These are phyloP conservation scores for Trametes maxima DNA, from an alignment of 768 basidiomycete species.

Conservation along the genomic window DNA sequence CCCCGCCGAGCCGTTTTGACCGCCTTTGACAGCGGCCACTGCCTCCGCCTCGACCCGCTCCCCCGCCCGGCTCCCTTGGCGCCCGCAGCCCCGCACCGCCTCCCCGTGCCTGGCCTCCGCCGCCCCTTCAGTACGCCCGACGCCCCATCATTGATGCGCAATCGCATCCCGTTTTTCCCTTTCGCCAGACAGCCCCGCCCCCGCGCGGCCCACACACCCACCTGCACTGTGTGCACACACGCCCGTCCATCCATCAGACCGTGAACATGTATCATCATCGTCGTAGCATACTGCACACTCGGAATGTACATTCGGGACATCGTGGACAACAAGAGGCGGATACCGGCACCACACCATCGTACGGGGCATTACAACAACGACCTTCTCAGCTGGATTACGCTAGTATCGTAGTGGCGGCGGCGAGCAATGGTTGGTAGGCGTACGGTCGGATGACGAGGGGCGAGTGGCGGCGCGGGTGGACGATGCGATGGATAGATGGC, in stretches of 20 bases:
- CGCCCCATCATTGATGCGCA: slow-evolving; percentile 23
- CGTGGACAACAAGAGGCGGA: slow-evolving; percentile 6
- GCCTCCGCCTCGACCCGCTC: background rate
- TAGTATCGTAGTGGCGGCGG: slow-evolving; percentile 18
- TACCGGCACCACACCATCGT: slow-evolving; percentile 15
- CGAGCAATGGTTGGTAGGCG: slow-evolving; percentile 17
- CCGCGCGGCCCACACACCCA: no score
- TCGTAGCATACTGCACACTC: slow-evolving; percentile 20
- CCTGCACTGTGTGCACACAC: background rate
- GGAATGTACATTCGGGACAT: slow-evolving; percentile 17
- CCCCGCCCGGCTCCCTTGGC: background rate
- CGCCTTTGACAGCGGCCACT: slow-evolving; percentile 13
- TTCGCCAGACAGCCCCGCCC: background rate
- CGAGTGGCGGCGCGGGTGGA: slow-evolving; percentile 20
- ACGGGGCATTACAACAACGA: slow-evolving; percentile 22
- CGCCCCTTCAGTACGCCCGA: slow-evolving; percentile 6
- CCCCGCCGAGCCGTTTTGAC: slow-evolving; percentile 16
- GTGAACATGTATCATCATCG: slow-evolving; percentile 19
- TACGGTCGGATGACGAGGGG: slow-evolving; percentile 12
- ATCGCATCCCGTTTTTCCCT: background rate
- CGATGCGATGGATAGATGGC: slow-evolving; percentile 22
- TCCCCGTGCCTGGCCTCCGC: slow-evolving; percentile 13
- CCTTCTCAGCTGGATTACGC: slow-evolving; percentile 1
- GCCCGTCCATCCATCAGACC: slow-evolving; percentile 13
- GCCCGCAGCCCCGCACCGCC: slow-evolving; percentile 4